Evolutionary conservation across 1,139 yeast genomes (phyloP), one percentile per base, ranked within the genome.

Genomic region (Scheffersomyces lignicola): DNA sequence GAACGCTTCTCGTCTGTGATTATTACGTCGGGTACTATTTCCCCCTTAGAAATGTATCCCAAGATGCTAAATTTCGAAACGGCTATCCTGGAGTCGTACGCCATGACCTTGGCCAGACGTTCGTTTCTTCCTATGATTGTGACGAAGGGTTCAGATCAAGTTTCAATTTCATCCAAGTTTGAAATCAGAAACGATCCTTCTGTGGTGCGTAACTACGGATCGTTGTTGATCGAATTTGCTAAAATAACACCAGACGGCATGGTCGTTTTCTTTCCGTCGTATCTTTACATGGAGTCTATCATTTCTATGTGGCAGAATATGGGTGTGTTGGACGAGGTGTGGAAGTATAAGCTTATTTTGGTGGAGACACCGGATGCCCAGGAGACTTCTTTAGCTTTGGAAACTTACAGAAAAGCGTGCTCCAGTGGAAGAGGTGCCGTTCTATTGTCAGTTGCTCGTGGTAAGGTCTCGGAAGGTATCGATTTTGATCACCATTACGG

Each of bases 361-460:
- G 97, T 94, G n/a, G 99, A 92, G 60, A 92, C 99, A 0, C 99
- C 99, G 0, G 99, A 92, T 75, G 96, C 97, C 1, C 99, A 94
- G 58, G 99, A 94, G 58, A 92, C 99, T 0, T 84, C 96, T 1
- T 64, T 92, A 43, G 99, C 98, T 0, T 65, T 92, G 45, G 98
- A 94, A 48, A 92, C 98, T 0, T 92, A 90, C 56, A 73, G 98
- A 51, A 86, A 90, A 26, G 99, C 99, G 0, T 92, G 99, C 55
- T 83, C 94, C 2, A 94, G 90, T 59, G 99, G 99, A 5, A 73
- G 98, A 45, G 99, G 99, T 2, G 99, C 99, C 0, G 90, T 94
- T 2, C 74, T 92, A 54, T 72, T 92, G 30, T 88, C 97, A 25
- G 99, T 92, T 44, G 99, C 99, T 20, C 90, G 99, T 73, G 99